These are phyloP conservation scores for Fusarium sp. DNA, from an alignment of 2,329 filamentous ascomycete species.

Conservation along the genomic window DNA sequence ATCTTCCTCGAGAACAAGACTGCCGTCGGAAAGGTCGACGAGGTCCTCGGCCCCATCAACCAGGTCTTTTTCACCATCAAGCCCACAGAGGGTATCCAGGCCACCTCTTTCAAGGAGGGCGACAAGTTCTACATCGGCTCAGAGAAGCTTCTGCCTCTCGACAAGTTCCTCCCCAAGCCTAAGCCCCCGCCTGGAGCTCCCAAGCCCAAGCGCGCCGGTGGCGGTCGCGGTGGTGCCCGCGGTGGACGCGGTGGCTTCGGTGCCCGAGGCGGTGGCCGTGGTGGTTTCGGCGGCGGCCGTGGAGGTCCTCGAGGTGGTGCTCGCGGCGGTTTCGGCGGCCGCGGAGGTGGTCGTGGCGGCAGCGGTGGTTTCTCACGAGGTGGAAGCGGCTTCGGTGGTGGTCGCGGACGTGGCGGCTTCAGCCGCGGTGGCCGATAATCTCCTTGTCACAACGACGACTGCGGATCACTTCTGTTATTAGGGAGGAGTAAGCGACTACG, in stretches of 20 bases:
- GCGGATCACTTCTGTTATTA: slow-evolving; percentile 6
- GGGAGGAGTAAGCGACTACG: slow-evolving; percentile 13
- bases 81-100: slow-evolving; percentile 94
- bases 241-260: slow-evolving; percentile 50
- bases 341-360: slow-evolving; percentile 38
- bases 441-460: slow-evolving; percentile 1
- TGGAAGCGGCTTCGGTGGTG: slow-evolving; percentile 41
- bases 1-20: slow-evolving; percentile 99
- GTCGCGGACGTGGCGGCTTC: slow-evolving; percentile 44
- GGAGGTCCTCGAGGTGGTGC: slow-evolving; percentile 47
- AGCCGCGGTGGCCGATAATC: slow-evolving; percentile 41
- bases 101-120: slow-evolving; percentile 91
- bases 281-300: slow-evolving; percentile 49
- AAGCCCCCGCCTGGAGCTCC: slow-evolving; percentile 75
- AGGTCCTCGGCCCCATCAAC: slow-evolving; percentile 96
- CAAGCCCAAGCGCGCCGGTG: slow-evolving; percentile 69
- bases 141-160: slow-evolving; percentile 93
- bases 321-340: slow-evolving; percentile 33
- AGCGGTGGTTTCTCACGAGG: slow-evolving; percentile 38
- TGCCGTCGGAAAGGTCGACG: slow-evolving; percentile 94
- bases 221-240: slow-evolving; percentile 53
- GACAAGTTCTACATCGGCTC: slow-evolving; percentile 97
- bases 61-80: slow-evolving; percentile 99
- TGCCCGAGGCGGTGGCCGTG: slow-evolving; percentile 45
- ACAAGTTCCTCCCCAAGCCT: slow-evolving; percentile 96